Base-by-base conservation (phyloP, 2,329 filamentous ascomycete genomes). In the Immersiporthe knoxdaviesiana region DNA sequence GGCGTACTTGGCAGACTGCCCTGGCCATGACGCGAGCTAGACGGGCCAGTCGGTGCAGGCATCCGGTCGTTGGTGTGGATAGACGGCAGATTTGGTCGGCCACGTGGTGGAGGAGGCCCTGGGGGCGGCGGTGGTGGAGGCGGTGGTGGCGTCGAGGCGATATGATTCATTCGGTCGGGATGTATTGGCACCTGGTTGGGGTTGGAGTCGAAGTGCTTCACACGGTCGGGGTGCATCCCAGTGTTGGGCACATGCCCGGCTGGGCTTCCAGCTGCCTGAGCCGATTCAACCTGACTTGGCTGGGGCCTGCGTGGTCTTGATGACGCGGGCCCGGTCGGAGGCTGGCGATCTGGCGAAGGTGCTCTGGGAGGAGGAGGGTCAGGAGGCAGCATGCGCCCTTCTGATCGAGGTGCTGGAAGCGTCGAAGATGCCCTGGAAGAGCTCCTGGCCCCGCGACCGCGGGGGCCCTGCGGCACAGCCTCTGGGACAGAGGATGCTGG, bases 391-490 rank as follows among this genome's bases (percentile, higher is more conserved):
- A 82, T 83, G 41, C 85, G 79, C 64, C 76, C 76, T 56, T 87
- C 84, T 11, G 79, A 75, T 68, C 84, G 79, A 59, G 76, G 71
- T 60, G 82, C 79, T 5, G 80, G 78, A 56, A 80, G 81, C 75
- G 64, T 79, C 76, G 70, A 76, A 41, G 69, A 76, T 71, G 70
- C 65, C 47, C 76, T 72, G 74, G 32, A 75, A 73, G 56, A 79
- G 76, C 74, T 76, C 63, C 77, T 76, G 4, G 84, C 81, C 59
- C 78, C 75, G 60, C 78, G 78, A 73, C 79, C 82, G 70, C 84
- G 83, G 21, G 88, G 87, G 1, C 86, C 88, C n/a, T 84, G 84
- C 3, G 87, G 87, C 54, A 85, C 78, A 54, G 35, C 81, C 77
- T 77, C 82, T 37, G 75, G 74, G 37, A 82, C 77, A 32, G 81